Percentiles rank a stretch among this genome's conserved stretches.
phyloP scores from a whole-genome alignment of 768 basidiomycete species.

The Collybia nuda region DNA sequence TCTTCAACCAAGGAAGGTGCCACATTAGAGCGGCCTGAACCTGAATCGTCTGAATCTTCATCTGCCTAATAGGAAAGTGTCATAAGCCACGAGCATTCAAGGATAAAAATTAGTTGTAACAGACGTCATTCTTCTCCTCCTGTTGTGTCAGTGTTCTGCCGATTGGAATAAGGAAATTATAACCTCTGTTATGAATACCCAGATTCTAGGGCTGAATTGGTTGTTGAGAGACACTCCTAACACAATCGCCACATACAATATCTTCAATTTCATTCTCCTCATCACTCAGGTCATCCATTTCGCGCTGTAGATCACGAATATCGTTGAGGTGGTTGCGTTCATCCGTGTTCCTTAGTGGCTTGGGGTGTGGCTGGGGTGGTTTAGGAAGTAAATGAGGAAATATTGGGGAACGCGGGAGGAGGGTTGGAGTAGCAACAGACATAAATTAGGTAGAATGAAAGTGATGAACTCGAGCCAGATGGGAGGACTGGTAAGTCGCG shows the following conservation, averaged over 20 bases:
- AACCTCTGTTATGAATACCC: constrained; percentile 65
- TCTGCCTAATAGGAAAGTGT: constrained; percentile 33
- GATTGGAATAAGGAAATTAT: constrained; percentile 67
- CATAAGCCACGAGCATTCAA: background rate
- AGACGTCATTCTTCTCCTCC: constrained; percentile 84
- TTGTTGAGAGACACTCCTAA: background rate
- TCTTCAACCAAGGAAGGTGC: constrained; percentile 45
- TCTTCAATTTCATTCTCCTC: constrained; percentile 84
- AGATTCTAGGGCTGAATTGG: constrained; percentile 41
- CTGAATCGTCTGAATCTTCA: constrained; percentile 49
- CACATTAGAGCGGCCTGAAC: constrained; percentile 38
- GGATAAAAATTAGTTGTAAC: constrained; percentile 11
- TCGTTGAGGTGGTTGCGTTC: constrained; percentile 58
- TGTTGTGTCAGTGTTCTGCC: constrained; percentile 71
- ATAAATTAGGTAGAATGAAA: too few relatives aligned
- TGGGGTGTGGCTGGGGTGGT: constrained; percentile 63
- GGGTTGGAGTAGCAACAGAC: constrained; percentile 59
- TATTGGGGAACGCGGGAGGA: constrained; percentile 61
- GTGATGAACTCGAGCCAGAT: too few relatives aligned
- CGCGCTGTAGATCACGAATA: constrained; percentile 66
- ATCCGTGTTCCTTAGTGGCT: constrained; percentile 53
- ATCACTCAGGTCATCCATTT: constrained; percentile 83
- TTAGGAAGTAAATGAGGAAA: constrained; percentile 70
- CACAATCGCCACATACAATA: constrained; percentile 41
- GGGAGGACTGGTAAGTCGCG: too few relatives aligned